Percentiles rank a stretch among this genome's conserved stretches.
Evolutionary conservation across 768 basidiomycete species (phyloP).

Genomic region (Crepidotus variabilis): DNA sequence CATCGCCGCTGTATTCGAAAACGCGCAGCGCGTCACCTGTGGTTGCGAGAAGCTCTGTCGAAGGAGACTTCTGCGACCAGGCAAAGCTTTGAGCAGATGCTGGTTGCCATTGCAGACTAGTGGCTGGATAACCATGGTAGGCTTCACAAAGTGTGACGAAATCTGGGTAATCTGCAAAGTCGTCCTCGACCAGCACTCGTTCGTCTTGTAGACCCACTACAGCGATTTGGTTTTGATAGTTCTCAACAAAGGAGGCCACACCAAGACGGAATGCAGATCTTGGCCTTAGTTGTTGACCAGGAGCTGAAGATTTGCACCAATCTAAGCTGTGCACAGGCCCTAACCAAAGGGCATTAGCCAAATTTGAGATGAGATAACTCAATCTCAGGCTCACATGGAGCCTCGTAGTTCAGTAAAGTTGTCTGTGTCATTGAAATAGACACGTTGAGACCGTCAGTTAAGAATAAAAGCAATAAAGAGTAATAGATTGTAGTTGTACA

Average conservation of each 20-base stretch:
- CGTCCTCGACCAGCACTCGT: constrained; percentile 81
- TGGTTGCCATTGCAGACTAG: constrained; percentile 92
- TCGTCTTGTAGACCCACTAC: constrained; percentile 81
- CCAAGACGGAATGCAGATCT: constrained; percentile 82
- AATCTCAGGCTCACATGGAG: constrained; percentile 59
- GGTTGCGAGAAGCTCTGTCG: constrained; percentile 84
- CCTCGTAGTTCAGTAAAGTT: constrained; percentile 75
- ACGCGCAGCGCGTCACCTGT: constrained; percentile 91
- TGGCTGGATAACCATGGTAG: constrained; percentile 89
- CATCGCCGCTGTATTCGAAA: constrained; percentile 83
- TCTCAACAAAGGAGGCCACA: constrained; percentile 82
- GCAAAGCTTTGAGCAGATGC: constrained; percentile 54
- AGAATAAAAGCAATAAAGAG: not conserved
- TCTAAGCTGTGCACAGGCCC: constrained; percentile 86
- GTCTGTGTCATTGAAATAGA: constrained; percentile 57
- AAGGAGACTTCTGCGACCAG: constrained; percentile 66
- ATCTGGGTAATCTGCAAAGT: constrained; percentile 79
- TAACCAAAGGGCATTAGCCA: constrained; percentile 23
- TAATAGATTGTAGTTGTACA: constrained; percentile 38
- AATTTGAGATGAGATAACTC: not conserved
- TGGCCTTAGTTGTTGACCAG: constrained; percentile 67
- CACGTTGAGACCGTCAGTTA: not conserved
- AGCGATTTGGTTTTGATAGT: constrained; percentile 78
- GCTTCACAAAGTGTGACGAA: constrained; percentile 84
- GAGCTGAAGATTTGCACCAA: constrained; percentile 82